Base-by-base conservation (phyloP, 1,139 yeast species). In the Debaryomycetaceae sp. region DNA sequence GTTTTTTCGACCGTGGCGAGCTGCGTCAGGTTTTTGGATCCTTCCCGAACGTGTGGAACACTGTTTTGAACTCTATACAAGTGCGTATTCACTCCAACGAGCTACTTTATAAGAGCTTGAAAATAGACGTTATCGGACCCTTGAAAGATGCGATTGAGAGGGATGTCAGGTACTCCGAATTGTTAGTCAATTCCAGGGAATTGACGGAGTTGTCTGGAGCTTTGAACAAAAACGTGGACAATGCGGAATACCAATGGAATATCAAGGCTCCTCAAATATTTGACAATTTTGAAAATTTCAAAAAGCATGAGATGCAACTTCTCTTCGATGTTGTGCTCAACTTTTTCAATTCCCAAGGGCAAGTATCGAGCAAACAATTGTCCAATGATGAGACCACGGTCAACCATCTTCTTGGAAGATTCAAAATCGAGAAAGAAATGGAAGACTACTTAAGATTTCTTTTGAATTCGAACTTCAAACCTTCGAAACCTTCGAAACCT, bases 211-310 rank as follows among this genome's bases (percentile, higher is more conserved):
- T 72, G 44, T 62, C 68, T 37, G 45, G 47, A 24, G 55, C 57
- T 38, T 48, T 70, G 47, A 27, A 49, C 22, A 44, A 48, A 9
- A 46, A 52, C 17, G 45, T 51, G 40, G 53, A 61, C 27, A 59
- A 66, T 50, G 70, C 75, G 33, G 78, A 73, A 48, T 66, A 70
- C 45, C 67, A 68, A 52, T 90, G 97, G 96, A 85, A 82, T 51
- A 72, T 78, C 46, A 83, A 84, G 60, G 93, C 95, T 0, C 95
- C 96, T 1, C 81, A 76, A 50, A 79, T 85, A 36, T 85, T 88
- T 59, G 87, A 85, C 54, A 81, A 81, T 55, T 83, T 90, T 62
- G 96, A 89, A 63, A 74, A 73, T 49, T 83, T 84, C 53, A 97
- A 91, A 61, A 76, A 72, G 47, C 71, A 72, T 49, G 83, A 96